Base-by-base conservation (phyloP, 179 eudicot species). In the Drosera spatulata region DNA sequence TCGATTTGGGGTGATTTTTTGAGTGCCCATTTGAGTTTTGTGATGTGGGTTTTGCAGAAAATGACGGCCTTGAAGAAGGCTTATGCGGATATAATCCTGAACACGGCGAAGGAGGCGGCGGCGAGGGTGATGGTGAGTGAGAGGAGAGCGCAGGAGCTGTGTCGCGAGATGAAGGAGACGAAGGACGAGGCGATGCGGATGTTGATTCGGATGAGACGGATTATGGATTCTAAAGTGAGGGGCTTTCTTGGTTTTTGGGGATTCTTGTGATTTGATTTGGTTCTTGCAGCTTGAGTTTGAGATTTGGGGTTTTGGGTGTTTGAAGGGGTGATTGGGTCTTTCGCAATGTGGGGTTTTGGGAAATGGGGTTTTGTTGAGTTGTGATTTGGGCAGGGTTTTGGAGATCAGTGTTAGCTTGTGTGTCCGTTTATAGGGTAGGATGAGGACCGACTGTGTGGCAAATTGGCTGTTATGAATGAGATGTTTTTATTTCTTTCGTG, bases 31-130 rank as follows among this genome's bases (percentile, higher is more conserved):
- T 53, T 62, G 69, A 69, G 65, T 45, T 51, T 44, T 41, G 5
- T 61, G 39, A 33, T 59, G 10, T 53, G 5, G 7, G 10, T 10
- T 51, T 61, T 60, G 61, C 66, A 93, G 97, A 83, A 84, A 74
- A 69, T 85, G 79, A 70, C 62, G 72, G 89, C 82, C 8, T 64
- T 88, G 83, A 81, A 88, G 82, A 83, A 75, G 71, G 90, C 85
- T 2, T 93, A 85, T 50, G 94, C 95, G 44, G 99, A 93, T 73
- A 77, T 85, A 61, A 85, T 93, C 9, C 60, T 90, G 75, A 90
- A 89, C 63, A 86, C 87, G 33, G 77, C 94, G 7, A 83, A 83
- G 65, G 95, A 93, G 65, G 91, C 91, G 9, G 91, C 95, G 50
- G 80, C 80, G 10, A 71, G 88, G 79, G 69, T 90, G 62, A 77